phyloP scores from a whole-genome alignment of 148 eudicot species.

The Chenopodium berlandieri region DNA sequence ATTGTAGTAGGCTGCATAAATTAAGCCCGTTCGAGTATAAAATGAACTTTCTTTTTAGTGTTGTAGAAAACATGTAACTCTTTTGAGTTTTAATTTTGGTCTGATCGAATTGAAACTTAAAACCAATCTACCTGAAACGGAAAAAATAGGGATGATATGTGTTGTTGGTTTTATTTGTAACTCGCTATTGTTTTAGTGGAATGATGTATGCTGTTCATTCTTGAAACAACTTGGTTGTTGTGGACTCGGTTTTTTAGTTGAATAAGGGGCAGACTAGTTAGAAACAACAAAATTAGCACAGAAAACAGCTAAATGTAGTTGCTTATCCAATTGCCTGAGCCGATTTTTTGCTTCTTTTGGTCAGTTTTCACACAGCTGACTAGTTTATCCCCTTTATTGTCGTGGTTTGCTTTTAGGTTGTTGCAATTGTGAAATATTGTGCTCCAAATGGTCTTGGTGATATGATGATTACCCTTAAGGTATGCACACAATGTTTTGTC shows the following conservation, averaged over 20 bases:
- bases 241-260: background rate
- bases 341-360: background rate
- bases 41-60: background rate
- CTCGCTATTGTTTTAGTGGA: background rate
- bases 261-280: background rate
- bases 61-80: no score
- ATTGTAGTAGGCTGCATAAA: background rate
- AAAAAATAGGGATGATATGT: background rate
- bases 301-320: background rate
- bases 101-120: background rate
- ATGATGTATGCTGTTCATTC: no score
- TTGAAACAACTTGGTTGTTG: background rate
- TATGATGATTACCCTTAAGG: constrained; percentile 70
- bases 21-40: background rate
- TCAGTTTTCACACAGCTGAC: background rate
- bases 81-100: background rate
- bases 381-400: background rate
- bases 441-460: constrained; percentile 81
- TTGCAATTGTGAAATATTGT: constrained; percentile 78
- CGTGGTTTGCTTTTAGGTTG: constrained; percentile 43
- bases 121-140: background rate
- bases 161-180: background rate
- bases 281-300: background rate
- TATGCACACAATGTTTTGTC: constrained; percentile 14
- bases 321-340: background rate